These are phyloP conservation scores for Paragyromitra xinjiangensis DNA, from an alignment of 495 filamentous ascomycete genomes.

Conservation along the genomic window DNA sequence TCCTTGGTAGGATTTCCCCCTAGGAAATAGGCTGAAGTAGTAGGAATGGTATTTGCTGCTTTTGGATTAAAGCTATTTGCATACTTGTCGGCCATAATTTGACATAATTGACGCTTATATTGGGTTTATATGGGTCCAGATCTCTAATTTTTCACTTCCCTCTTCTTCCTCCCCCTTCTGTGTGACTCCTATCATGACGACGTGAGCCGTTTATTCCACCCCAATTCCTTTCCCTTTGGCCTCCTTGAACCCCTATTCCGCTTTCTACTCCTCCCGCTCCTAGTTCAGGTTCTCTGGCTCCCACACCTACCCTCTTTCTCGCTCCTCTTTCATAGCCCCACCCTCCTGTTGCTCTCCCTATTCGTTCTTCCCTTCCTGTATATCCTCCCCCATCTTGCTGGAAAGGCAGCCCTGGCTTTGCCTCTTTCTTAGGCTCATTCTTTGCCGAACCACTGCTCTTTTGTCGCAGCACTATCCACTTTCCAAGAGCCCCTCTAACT, in stretches of 20 bases:
- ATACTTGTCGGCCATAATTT: no score
- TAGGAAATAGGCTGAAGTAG: background rate
- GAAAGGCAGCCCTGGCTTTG: background rate
- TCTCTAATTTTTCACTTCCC: background rate
- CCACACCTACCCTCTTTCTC: background rate
- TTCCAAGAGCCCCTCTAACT: conserved; percentile 23
- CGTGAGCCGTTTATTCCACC: background rate
- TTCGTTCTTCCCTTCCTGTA: background rate
- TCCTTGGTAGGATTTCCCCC: background rate
- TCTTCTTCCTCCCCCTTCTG: background rate
- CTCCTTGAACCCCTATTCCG: background rate
- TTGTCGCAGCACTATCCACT: conserved; percentile 26
- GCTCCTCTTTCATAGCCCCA: background rate
- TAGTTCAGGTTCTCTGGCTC: background rate
- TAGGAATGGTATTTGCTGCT: background rate
- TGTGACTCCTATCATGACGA: background rate
- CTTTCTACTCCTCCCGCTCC: background rate
- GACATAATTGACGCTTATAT: no score
- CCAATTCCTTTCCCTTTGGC: background rate
- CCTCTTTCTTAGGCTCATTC: background rate
- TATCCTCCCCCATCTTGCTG: background rate
- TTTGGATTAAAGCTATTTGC: background rate
- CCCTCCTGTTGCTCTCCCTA: background rate
- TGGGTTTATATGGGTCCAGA: background rate
- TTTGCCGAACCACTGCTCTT: background rate